phyloP scores from a whole-genome alignment of 257 asterid genomes.

The Verbascum thapsus region DNA sequence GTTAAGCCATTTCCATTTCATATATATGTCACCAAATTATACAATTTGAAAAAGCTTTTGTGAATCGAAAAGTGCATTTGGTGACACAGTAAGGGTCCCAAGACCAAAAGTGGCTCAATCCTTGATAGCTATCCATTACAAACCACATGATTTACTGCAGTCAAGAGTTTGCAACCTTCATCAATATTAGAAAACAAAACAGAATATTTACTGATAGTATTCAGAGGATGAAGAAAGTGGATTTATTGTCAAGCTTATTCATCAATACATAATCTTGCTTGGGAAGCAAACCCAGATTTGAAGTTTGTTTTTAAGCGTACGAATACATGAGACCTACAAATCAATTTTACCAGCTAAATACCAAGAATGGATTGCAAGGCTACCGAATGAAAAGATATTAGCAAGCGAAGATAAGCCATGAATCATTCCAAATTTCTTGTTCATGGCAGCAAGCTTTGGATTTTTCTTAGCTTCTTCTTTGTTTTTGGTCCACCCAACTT shows the following conservation, averaged over 20 bases:
- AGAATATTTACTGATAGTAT: too few relatives aligned
- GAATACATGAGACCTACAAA: constrained; percentile 42
- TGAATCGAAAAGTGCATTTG: constrained; percentile 18
- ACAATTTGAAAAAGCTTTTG: constrained; percentile 8
- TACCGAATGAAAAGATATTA: constrained; percentile 79
- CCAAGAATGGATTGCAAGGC: constrained; percentile 99
- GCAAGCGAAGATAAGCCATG: constrained; percentile 98
- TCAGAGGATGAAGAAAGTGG: background rate
- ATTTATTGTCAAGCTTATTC: constrained; percentile 24
- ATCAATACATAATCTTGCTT: constrained; percentile 29
- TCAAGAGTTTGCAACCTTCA: too few relatives aligned
- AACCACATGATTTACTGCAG: background rate
- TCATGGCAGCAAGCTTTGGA: constrained; percentile 91
- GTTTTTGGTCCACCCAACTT: constrained; percentile 96
- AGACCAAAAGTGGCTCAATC: too few relatives aligned
- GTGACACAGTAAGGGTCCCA: constrained; percentile 48
- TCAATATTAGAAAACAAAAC: too few relatives aligned
- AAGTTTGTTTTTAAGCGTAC: constrained; percentile 23
- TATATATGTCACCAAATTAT: too few relatives aligned
- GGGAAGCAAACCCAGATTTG: background rate
- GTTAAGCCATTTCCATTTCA: background rate
- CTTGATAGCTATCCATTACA: constrained; percentile 35
- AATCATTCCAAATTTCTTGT: constrained; percentile 97
- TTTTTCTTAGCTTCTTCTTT: constrained; percentile 79
- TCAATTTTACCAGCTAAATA: constrained; percentile 80